phyloP scores from a whole-genome alignment of 2,329 filamentous ascomycete species.

The Pyricularia pennisetigena region DNA sequence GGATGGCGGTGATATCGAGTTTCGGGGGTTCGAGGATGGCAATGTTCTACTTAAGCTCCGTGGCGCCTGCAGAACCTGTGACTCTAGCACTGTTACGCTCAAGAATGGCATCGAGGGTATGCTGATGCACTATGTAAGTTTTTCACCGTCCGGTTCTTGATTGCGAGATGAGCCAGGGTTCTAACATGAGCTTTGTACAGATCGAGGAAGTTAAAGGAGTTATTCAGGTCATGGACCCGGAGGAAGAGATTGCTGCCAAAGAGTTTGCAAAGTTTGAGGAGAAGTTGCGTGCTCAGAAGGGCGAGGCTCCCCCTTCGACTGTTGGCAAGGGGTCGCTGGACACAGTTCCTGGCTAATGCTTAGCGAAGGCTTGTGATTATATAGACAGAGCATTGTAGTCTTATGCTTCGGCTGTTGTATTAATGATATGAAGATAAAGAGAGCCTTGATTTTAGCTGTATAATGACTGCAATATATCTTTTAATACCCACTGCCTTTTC shows the following conservation, averaged over 20 bases:
- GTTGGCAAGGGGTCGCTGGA: constrained; percentile 27
- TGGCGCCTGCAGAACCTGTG: constrained; percentile 90
- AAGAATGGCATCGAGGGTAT: constrained; percentile 98
- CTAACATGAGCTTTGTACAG: constrained; percentile 28
- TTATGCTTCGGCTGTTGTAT: background rate
- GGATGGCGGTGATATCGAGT: constrained; percentile 96
- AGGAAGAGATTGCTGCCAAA: constrained; percentile 76
- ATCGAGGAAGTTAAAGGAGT: constrained; percentile 95
- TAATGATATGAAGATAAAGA: background rate
- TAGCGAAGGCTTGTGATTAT: constrained; percentile 5
- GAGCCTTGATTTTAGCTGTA: background rate
- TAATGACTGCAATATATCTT: too few relatives aligned
- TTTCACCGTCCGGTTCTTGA: background rate
- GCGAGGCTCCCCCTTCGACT: constrained; percentile 25
- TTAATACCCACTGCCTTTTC: too few relatives aligned
- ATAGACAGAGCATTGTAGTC: background rate
- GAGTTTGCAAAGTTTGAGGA: constrained; percentile 96
- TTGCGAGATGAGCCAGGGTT: background rate
- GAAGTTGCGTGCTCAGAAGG: constrained; percentile 52
- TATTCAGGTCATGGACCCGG: constrained; percentile 79
- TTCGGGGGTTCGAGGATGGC: constrained; percentile 78
- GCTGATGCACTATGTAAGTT: constrained; percentile 87
- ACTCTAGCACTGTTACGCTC: constrained; percentile 90
- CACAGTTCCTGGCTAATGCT: constrained; percentile 22
- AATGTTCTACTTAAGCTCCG: constrained; percentile 79